Evolutionary conservation across 495 filamentous ascomycete genomes (phyloP), one percentile per base, ranked within the genome.

Genomic region (Chaetomidium leptoderma): DNA sequence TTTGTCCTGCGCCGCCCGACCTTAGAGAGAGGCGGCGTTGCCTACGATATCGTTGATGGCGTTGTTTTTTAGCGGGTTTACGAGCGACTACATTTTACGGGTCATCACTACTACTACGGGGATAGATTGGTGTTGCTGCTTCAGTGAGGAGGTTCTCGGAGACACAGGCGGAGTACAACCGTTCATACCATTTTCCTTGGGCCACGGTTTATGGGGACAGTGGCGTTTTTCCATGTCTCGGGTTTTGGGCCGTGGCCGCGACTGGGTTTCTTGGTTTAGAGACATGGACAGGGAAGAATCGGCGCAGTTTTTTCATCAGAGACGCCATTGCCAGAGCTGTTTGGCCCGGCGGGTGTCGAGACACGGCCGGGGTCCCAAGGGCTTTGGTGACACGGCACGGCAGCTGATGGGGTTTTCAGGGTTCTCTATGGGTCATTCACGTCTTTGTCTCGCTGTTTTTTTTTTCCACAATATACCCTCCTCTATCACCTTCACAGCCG

Each of bases 61-160:
- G 21, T 57, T 57, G n/a, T 53, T 23, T 11, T 40, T 42, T 4
- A 30, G 36, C 24, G 13, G 26, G 16, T 39, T 50, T 33, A 21
- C n/a, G 6, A n/a, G 44, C 36, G 26, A 33, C 19, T n/a, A 29
- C 46, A 50, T 57, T 49, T 33, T 6, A 35, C 29, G 45, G 55
- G 19, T 53, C 51, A 45, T 55, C 29, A 27, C 16, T 50, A n/a
- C n/a, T n/a, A n/a, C 29, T 46, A 44, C 36, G 43, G 27, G 43
- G 55, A 57, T 57, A 57, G 55, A 57, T 37, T 8, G 36, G 45
- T 33, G 24, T 37, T 57, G 44, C 8, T 33, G 37, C 46, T 52
- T 35, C 17, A 19, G 35, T 16, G 50, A 53, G 50, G 24, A 17
- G 52, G 37, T 54, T 43, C 6, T 54, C 32, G 47, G 32, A 24